Base-by-base conservation (phyloP, 2,329 filamentous ascomycete genomes). In the Magnaporthiopsis incrustans region DNA sequence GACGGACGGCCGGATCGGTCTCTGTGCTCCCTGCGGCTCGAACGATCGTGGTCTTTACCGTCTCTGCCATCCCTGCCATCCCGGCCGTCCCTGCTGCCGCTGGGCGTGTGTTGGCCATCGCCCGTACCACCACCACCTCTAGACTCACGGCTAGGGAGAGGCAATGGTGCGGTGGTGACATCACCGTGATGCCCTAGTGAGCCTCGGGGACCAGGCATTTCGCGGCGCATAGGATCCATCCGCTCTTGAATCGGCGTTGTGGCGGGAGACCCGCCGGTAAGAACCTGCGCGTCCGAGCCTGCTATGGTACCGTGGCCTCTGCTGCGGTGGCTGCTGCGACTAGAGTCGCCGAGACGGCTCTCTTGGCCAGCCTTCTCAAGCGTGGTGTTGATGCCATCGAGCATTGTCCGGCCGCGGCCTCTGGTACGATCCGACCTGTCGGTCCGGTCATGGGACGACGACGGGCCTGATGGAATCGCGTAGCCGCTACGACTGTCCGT, bases 231-330 rank as follows among this genome's bases (percentile, higher is more conserved):
- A 10, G 77, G 73, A 53, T 85, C 81, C 33, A 75, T 72, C 0
- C 80, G 78, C 66, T 85, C 83, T 27, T 81, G 77, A 4, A 76
- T 70, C 0, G 82, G 81, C 3, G 82, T 83, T 60, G 76, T 76
- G 26, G 76, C 76, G 26, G 79, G 81, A 30, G 84, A 83, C 25
- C 80, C 81, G 27, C 83, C 82, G 1, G 81, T 81, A 2, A 85
- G 75, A 5, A 83, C 81, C 69, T 86, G 84, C 1, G 80, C 81
- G 67, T 86, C 84, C 3, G 83, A 85, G 25, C 79, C 79, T 25
- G 77, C 81, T 50, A 85, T 79, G 63, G 75, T 76, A 18, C 78
- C 76, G 66, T 69, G 76, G 74, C 67, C 76, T 67, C 65, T 68
- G 56, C 69, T 74, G 12, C 73, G 75, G 59, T 74, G 77, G 35